Percentiles rank a stretch among this genome's conserved stretches.
Conservation (phyloP, 2,329 filamentous ascomycete species). For the Aspergillus sp. region DNA sequence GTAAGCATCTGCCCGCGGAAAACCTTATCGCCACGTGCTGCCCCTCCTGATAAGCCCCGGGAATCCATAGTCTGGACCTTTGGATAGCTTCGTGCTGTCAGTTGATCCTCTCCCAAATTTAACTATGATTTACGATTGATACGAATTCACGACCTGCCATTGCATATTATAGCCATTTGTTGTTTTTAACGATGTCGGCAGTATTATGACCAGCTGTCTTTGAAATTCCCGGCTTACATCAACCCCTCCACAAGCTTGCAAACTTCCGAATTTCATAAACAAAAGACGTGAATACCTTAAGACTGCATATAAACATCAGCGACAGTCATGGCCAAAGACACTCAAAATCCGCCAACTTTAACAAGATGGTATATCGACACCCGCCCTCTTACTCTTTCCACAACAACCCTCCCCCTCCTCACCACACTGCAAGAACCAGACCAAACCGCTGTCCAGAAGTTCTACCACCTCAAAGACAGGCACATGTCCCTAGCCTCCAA, state of each 20-base stretch:
- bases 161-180: not conserved
- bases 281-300: not conserved
- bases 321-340: not conserved
- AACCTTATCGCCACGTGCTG: slow-evolving; percentile 12
- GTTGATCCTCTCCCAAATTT: not conserved
- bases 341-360: slow-evolving; percentile 18
- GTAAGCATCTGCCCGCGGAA: not conserved
- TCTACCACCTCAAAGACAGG: slow-evolving; percentile 56
- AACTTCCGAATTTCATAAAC: not conserved
- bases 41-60: slow-evolving; percentile 10
- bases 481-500: slow-evolving; percentile 62
- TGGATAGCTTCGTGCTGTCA: not conserved
- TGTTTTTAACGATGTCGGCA: not conserved
- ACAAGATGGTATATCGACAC: slow-evolving; percentile 48
- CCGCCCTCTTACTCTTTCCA: slow-evolving; percentile 32
- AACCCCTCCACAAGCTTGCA: not conserved
- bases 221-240: not conserved
- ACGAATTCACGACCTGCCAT: not conserved
- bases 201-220: not conserved
- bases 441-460: slow-evolving; percentile 50
- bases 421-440: slow-evolving; percentile 47
- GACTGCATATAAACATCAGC: not conserved
- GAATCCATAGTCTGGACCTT: not conserved
- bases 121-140: not conserved
- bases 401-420: slow-evolving; percentile 39